Conservation (phyloP, 805 yeast genomes). For the Candida qinlingensis region DNA sequence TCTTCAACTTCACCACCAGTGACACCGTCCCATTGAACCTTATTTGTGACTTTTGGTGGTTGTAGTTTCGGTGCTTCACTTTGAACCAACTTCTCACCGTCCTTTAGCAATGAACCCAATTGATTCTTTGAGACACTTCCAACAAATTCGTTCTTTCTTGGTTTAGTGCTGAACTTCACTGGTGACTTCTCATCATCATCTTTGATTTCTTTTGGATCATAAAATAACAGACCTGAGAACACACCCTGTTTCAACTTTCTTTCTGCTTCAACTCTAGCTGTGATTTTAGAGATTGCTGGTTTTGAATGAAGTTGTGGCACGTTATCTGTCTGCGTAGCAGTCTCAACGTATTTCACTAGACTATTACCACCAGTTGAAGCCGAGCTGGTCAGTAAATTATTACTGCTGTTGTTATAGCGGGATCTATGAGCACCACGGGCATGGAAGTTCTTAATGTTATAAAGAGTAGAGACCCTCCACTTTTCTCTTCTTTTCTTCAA, state of each 20-base stretch:
- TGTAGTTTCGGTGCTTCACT: constrained; percentile 3
- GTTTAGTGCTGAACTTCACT: constrained; percentile 16
- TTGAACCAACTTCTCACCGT: constrained; percentile 16
- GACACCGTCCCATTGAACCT: neutral
- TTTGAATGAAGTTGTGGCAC: constrained; percentile 18
- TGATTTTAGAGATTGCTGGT: constrained; percentile 6
- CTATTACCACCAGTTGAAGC: neutral
- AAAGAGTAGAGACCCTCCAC: constrained; percentile 24
- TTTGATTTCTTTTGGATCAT: constrained; percentile 20
- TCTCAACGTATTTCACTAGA: constrained; percentile 13
- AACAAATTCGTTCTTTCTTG: constrained; percentile 4
- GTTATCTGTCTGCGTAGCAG: constrained; percentile 22
- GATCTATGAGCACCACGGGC: constrained; percentile 6
- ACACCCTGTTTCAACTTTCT: constrained; percentile 21
- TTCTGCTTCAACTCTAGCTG: constrained; percentile 15
- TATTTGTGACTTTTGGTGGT: neutral
- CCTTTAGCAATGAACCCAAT: constrained; percentile 14
- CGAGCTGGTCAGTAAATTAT: neutral
- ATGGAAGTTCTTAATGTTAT: constrained; percentile 15
- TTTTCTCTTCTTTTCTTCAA: constrained; percentile 20
- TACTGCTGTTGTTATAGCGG: neutral
- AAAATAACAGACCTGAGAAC: constrained; percentile 22
- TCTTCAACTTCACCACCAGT: neutral
- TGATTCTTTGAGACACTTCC: constrained; percentile 8
- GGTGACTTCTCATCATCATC: constrained; percentile 13